Base-by-base conservation (phyloP, 768 basidiomycete genomes). In the Amanita muscaria region DNA sequence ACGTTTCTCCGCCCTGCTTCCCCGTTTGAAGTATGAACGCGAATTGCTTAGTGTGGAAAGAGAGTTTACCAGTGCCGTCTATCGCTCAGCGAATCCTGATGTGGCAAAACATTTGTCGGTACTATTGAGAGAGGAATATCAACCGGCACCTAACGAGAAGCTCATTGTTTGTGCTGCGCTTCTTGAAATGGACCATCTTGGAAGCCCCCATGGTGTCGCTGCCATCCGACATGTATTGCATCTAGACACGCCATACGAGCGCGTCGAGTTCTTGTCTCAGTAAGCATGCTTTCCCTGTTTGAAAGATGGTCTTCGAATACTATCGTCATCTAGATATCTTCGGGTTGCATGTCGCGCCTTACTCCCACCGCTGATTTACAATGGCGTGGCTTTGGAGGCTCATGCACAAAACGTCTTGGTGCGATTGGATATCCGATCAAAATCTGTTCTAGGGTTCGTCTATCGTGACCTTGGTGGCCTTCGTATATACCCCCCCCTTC, bases 351-450 rank as follows among this genome's bases (percentile, higher is more conserved):
- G 74, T 40, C 63, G 66, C 24, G 76, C 74, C 2, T 58, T 79
- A 14, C 58, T 78, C 44, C 76, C 77, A 9, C 66, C 74, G 4
- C 56, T 76, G 30, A 57, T 79, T 11, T 45, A 69, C 32, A 75
- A 79, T 40, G 76, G 76, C 3, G 71, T 77, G n/a, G 71, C 72
- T 5, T 76, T 79, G 41, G 77, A 79, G 58, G 77, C 75, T 8
- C 77, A 79, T 54, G 74, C 76, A 1, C 77, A 79, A 48, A 79
- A 78, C 52, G 64, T 72, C 14, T 67, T 76, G 5, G 64, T 67
- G 29, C 72, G 76, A 16, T 67, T 75, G 44, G 64, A 74, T 47
- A 49, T 55, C 2, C 42, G 55, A 10, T 70, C 72, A 1, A 66
- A 68, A 24, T 63, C 64, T 40, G 61, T 70, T 7, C 58, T 63